Evolutionary conservation across 73 alveolate genomes (phyloP), one percentile per base, ranked within the genome.

Genomic region (Stentor roeselii): DNA sequence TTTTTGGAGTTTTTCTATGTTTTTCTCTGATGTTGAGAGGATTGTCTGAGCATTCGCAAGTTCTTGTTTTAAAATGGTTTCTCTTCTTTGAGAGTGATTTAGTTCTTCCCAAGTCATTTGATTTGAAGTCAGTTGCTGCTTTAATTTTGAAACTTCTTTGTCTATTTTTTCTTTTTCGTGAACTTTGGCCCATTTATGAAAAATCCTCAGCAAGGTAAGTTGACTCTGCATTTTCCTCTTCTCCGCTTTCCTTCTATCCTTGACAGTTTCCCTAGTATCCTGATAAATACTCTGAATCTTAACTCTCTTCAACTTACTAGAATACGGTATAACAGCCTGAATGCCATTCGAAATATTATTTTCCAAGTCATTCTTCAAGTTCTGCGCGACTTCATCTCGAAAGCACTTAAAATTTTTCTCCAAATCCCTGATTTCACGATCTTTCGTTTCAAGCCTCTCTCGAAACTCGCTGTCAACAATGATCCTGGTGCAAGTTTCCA

Each of bases 11-110:
- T 88, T 89, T 75, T 93, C 97, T 39, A 91, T 92, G 60, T 92
- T 94, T 86, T 95, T 95, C 67, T 95, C 99, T 1, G 96, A 91
- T 0, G 98, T 89, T 0, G 99, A 96, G 59, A 95, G 86, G 78
- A 95, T 90, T 84, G 93, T 88, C 82, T 95, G 94, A 3, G 99
- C 91, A 77, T 88, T 91, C 3, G 95, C 80, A 36, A 95, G 90
- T 86, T 95, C 99, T 89, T 95, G 94, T 61, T 95, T 95, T 34
- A 95, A 82, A 35, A 95, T 91, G 2, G 90, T 88, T 84, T 95
- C 99, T 83, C 97, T 86, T 78, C 96, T 91, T 58, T 95, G 96
- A 0, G 98, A 97, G 39, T 93, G 95, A 3, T 97, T 97, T 42
- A 95, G 84, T 90, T 93, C 90, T 83, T 95, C 98, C 98, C 99